Conservation (phyloP, 768 basidiomycete species). For the Mycena vulgaris region DNA sequence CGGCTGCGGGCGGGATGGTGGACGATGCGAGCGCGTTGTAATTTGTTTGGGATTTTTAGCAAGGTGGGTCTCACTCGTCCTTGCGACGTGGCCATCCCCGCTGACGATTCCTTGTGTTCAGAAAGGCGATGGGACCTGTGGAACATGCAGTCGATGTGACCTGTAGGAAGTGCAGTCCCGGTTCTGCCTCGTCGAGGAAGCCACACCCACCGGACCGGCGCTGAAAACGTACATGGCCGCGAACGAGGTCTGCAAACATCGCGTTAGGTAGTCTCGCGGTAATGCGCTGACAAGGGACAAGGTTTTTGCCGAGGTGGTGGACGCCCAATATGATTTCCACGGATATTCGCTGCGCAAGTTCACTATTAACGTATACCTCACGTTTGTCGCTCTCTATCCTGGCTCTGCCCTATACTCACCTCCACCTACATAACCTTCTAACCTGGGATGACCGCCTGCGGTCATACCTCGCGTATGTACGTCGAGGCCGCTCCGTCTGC, state of each 20-base stretch:
- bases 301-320: constrained; percentile 90
- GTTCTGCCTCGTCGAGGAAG: constrained; percentile 90
- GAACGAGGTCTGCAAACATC: constrained; percentile 68
- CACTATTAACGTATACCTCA: constrained; percentile 87
- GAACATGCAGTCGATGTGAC: constrained; percentile 98
- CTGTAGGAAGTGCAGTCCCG: no score
- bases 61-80: constrained; percentile 74
- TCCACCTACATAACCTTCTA: no score
- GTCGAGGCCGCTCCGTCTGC: constrained; percentile 80
- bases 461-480: constrained; percentile 84
- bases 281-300: background rate
- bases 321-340: constrained; percentile 99
- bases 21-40: constrained; percentile 83
- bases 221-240: constrained; percentile 88
- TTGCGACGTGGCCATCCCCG: background rate
- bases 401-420: constrained; percentile 3
- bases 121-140: constrained; percentile 94
- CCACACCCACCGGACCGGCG: constrained; percentile 81
- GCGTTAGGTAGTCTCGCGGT: background rate
- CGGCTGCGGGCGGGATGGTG: constrained; percentile 85
- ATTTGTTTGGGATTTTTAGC: constrained; percentile 89
- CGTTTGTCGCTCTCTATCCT: constrained; percentile 68
- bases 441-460: constrained; percentile 87
- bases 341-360: constrained; percentile 93
- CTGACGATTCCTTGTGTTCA: constrained; percentile 47